Percentiles rank a stretch among this genome's conserved stretches.
Evolutionary conservation across 768 basidiomycete species (phyloP).

Genomic region (Punctularia strigosozonata): DNA sequence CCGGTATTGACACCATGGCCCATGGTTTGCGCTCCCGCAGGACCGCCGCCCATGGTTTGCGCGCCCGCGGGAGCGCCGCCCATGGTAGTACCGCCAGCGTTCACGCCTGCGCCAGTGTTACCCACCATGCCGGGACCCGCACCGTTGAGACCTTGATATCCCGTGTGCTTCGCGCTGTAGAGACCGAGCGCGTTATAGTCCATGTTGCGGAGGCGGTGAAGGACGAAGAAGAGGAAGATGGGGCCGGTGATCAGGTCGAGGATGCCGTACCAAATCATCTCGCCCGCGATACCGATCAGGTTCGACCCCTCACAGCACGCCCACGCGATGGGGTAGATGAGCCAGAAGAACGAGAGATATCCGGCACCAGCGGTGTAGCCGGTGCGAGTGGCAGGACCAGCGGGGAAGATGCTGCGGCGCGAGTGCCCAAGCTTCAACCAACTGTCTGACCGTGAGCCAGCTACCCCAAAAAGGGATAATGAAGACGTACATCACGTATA

Average conservation of each 20-base stretch:
- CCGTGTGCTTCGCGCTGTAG: neutral
- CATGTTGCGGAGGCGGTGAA: slow-evolving; percentile 14
- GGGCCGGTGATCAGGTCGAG: slow-evolving; percentile 27
- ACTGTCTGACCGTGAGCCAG: slow-evolving; percentile 11
- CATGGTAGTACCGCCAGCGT: too few species aligned
- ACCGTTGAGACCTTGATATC: neutral
- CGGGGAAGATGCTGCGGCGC: slow-evolving; percentile 15
- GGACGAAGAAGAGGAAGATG: slow-evolving; percentile 22
- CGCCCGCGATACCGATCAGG: slow-evolving; percentile 34
- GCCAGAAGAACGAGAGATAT: slow-evolving; percentile 41
- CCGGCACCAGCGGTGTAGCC: slow-evolving; percentile 23
- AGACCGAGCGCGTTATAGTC: slow-evolving; percentile 15
- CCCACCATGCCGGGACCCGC: too few species aligned
- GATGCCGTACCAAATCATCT: slow-evolving; percentile 47
- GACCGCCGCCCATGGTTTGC: too few species aligned
- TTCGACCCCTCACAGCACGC: slow-evolving; percentile 40
- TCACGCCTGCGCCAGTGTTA: too few species aligned
- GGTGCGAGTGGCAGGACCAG: slow-evolving; percentile 11
- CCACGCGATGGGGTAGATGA: slow-evolving; percentile 49
- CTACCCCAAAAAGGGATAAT: slow-evolving; percentile 9
- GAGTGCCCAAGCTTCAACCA: slow-evolving; percentile 17
- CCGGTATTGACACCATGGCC: too few species aligned
- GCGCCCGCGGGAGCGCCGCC: too few species aligned
- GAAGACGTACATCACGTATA: slow-evolving; percentile 36
- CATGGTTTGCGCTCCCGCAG: too few species aligned